Base-by-base conservation (phyloP, 306 rosid species). In the Canavalia ensiformis region DNA sequence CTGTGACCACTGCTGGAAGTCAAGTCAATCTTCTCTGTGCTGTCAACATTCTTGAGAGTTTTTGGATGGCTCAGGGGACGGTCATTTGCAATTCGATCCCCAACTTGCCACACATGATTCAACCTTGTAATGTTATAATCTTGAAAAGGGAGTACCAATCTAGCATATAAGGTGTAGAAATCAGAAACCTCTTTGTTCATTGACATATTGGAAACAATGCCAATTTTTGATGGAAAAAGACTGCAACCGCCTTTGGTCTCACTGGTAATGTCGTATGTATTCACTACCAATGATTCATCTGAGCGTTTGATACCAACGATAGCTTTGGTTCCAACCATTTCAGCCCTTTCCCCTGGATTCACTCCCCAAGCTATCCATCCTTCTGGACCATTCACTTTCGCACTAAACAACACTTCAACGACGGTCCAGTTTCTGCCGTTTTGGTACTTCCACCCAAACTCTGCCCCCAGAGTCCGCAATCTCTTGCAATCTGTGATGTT, bases 341-440 rank as follows among this genome's bases (percentile, higher is more conserved):
- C 81, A 0, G 97, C 83, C 50, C 57, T 66, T 2, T 42, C 18
- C 3, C 87, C 92, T 0, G 97, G 97, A 71, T 95, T 90, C 29
- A 95, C 88, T 0, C 99, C 99, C 97, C 97, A 92, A 0, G 94
- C 99, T 4, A 93, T 13, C 99, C 99, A 95, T 2, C 82, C 81
- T 4, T 49, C 0, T 0, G 34, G 6, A 0, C 6, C 0, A 0
- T 8, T 0, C 3, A 83, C 7, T 4, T 0, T 46, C 0, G 88
- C 90, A 11, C 94, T 84, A 35, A 95, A 86, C 6, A 89, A 10
- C 47, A 95, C 69, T 2, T 84, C 84, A 2, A 89, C 4, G 4
- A 60, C 65, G 2, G 37, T 50, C 60, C 34, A 29, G n/a, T 68
- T 65, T 0, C 47, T 25, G 42, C 1, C 1, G 0, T 39, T 66